Base-by-base conservation (phyloP, 2,329 filamentous ascomycete genomes). In the Chrysoporthe puriensis region DNA sequence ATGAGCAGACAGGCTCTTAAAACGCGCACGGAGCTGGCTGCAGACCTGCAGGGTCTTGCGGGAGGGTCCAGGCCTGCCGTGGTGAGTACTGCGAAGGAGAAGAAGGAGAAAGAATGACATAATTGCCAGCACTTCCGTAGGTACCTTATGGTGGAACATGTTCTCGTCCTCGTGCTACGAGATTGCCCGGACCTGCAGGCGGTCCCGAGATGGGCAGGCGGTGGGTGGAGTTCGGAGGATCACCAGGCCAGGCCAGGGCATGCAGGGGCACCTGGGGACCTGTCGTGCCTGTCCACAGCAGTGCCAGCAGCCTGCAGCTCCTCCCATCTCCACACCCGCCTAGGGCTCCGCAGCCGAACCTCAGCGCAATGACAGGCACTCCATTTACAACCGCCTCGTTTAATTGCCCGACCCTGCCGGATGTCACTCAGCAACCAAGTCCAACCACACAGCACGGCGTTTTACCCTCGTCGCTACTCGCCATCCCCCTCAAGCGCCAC, bases 381-480 rank as follows among this genome's bases (percentile, higher is more conserved):
- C 62, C 48, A 63, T 62, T 67, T 64, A 46, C 62, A 64, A 67
- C 46, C 59, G 50, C 42, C 44, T 54, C 56, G 26, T 65, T 68
- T 65, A 62, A 65, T 68, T 68, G 62, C 66, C 48, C 43, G 26
- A 60, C 62, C 36, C 9, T 46, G n/a, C 26, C 11, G 62, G 61
- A 58, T 48, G 59, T 64, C 56, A 52, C 57, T 46, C 44, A 26
- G 26, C 26, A 26, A 26, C 26, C 26, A 26, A 26, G 26, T 26
- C 26, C 26, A 26, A 26, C 26, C 26, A 26, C 26, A 26, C 26
- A 26, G 26, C 26, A 26, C 26, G 26, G 26, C 2, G 26, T 2
- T 26, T 26, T 2, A 26, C 26, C 26, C 26, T 26, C 26, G 26
- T 26, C 26, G 26, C 26, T 26, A 2, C 26, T 26, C 26, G 26